Evolutionary conservation across 805 yeast species (phyloP).

Genomic region (Metschnikowia orientalis): DNA sequence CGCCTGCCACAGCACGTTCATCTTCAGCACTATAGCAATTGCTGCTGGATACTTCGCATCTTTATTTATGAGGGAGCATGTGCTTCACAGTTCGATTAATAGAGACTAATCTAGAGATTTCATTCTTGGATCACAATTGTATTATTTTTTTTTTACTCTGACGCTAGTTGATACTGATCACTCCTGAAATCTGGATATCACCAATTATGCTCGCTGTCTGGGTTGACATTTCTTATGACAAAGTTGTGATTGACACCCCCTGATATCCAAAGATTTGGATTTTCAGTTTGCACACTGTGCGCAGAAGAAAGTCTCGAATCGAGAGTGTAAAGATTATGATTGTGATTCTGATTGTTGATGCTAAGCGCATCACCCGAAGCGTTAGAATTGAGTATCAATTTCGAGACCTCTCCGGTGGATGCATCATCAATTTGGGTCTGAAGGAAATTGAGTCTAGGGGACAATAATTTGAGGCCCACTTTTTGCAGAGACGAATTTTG

Average conservation of each 20-base stretch:
- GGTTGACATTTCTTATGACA: constrained; percentile 7
- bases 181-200: too few species aligned
- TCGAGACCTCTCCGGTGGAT: constrained; percentile 7
- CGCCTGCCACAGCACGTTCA: constrained; percentile 52
- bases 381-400: constrained; percentile 5
- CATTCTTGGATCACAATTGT: too few species aligned
- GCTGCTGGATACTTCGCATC: constrained; percentile 39
- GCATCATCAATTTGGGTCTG: constrained; percentile 10
- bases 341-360: constrained; percentile 11
- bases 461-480: constrained; percentile 15
- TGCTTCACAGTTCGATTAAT: constrained; percentile 48
- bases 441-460: constrained; percentile 16
- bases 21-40: constrained; percentile 42
- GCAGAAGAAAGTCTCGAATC: constrained; percentile 5
- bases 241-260: constrained; percentile 18
- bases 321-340: constrained; percentile 12
- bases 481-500: constrained; percentile 7
- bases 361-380: constrained; percentile 4
- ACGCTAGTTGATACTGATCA: too few species aligned
- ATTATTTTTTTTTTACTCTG: too few species aligned
- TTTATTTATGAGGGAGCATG: constrained; percentile 53
- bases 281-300: background rate
- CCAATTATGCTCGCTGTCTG: too few species aligned
- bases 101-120: constrained; percentile 37
- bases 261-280: constrained; percentile 11